A percentile compares a stretch with the other conserved stretches of the same genome.
phyloP scores from a whole-genome alignment of 2,329 filamentous ascomycete species.

The Epichloe amarillans region DNA sequence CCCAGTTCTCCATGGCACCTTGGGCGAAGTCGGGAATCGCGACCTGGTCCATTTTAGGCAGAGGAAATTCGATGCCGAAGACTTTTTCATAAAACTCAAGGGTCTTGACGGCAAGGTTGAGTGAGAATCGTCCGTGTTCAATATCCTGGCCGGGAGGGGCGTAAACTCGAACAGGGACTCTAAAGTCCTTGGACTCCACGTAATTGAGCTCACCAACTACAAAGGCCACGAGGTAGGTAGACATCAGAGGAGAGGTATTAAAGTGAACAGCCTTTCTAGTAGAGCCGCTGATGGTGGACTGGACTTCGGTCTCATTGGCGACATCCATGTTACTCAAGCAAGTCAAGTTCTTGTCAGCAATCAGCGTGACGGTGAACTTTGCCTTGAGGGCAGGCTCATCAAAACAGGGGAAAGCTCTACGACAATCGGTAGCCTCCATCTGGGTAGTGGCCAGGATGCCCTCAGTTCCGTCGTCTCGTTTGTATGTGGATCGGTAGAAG shows the following conservation, averaged over 20 bases:
- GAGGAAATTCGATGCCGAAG: conserved; percentile 52
- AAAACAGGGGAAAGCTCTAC: conserved; percentile 89
- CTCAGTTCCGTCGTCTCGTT: conserved; percentile 62
- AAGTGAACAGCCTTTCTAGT: conserved; percentile 73
- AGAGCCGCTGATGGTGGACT: conserved; percentile 18
- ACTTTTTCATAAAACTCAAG: conserved; percentile 88
- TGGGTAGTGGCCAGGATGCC: conserved; percentile 82
- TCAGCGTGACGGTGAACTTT: conserved; percentile 77
- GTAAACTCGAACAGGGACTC: conserved; percentile 87
- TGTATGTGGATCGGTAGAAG: conserved; percentile 93
- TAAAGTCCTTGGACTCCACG: conserved; percentile 83
- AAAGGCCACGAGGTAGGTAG: conserved; percentile 88
- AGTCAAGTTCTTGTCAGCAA: conserved; percentile 81
- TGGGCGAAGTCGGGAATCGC: conserved; percentile 93
- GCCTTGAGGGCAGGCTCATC: conserved; percentile 93
- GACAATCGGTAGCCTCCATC: conserved; percentile 92
- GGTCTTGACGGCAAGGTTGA: conserved; percentile 78
- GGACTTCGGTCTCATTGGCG: conserved; percentile 59
- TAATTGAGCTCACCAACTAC: conserved; percentile 89
- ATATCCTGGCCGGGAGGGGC: conserved; percentile 82
- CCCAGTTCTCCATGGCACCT: conserved; percentile 98
- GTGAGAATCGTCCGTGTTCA: conserved; percentile 79
- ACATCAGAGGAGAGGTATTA: conserved; percentile 87
- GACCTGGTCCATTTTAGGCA: conserved; percentile 46
- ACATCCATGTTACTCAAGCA: conserved; percentile 97